A percentile compares a stretch with the other conserved stretches of the same genome.
Conservation (phyloP, 2,329 filamentous ascomycete genomes). For the Colletotrichum sp. region DNA sequence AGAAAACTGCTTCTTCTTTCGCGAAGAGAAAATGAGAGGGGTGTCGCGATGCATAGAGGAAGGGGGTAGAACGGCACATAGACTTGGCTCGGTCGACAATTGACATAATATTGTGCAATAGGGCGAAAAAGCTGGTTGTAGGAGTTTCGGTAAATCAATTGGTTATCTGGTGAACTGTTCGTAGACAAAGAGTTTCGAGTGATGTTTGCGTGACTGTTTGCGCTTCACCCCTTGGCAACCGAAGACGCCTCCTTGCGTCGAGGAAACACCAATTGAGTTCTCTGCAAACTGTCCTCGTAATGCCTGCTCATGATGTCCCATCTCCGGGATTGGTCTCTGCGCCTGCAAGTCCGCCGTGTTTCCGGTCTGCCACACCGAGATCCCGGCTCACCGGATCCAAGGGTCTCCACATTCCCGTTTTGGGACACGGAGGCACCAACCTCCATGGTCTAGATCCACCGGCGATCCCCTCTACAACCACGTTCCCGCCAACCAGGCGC, state of each 20-base stretch:
- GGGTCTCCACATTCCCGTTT: conserved; percentile 9
- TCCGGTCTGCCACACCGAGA: neutral
- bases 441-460: conserved; percentile 5
- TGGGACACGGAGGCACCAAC: conserved; percentile 13
- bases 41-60: neutral
- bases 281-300: neutral
- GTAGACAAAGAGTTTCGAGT: neutral
- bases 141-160: conserved; percentile 16
- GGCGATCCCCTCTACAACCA: neutral
- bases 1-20: conserved; percentile 41
- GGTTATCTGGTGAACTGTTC: neutral
- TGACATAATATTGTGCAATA: conserved; percentile 20
- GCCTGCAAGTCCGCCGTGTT: neutral
- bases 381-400: neutral
- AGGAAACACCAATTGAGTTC: neutral
- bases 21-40: conserved; percentile 39
- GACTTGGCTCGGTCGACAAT: conserved; percentile 21
- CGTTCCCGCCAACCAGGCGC: conserved; percentile 8
- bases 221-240: neutral
- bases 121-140: conserved; percentile 4
- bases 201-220: neutral
- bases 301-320: neutral
- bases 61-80: conserved; percentile 15
- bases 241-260: neutral
- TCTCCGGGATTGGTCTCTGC: neutral